Evolutionary conservation across 257 asterid species (phyloP), one percentile per base, ranked within the genome.

Genomic region (Haberlea rhodopensis): DNA sequence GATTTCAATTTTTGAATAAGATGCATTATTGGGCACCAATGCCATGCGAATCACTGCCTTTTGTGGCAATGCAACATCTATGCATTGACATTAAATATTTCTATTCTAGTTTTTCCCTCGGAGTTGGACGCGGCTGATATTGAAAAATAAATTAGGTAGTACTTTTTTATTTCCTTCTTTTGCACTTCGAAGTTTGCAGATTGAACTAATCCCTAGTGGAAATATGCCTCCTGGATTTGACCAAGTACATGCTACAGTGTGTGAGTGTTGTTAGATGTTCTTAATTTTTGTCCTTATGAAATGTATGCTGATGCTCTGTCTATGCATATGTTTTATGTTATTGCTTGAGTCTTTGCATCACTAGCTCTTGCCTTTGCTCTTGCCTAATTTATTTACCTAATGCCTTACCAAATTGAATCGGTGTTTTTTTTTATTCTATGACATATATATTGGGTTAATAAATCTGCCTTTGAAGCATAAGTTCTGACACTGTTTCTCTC

Each of bases 131-230:
- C 72, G 62, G 79, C 62, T 62, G 53, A 43, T 67, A 20, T 37
- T n/a, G n/a, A n/a, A n/a, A n/a, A n/a, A n/a, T 26, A 13, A 52
- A 66, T 73, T 63, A 26, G 8, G 27, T n/a, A n/a, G 11, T 56
- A n/a, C 72, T 57, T 68, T 64, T 64, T 75, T 77, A 37, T 22
- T 71, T 53, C 57, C 11, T 65, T 74, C 25, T 19, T 40, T 68
- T 43, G 63, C 61, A 49, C 57, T 9, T 71, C 76, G n/a, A 31
- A 79, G 78, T n/a, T 71, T 84, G 85, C 95, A 91, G 97, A 81
- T 89, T 84, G 95, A 89, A 85, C 96, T 94, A 66, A 83, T 91
- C 62, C 90, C 95, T 72, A 91, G 96, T 84, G 96, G 97, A 76
- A 91, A 91, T 86, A 80, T 91, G 76, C 96, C 97, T n/a, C n/a